Evolutionary conservation across 257 asterid species (phyloP).

Genomic region (Fraxinus excelsior): DNA sequence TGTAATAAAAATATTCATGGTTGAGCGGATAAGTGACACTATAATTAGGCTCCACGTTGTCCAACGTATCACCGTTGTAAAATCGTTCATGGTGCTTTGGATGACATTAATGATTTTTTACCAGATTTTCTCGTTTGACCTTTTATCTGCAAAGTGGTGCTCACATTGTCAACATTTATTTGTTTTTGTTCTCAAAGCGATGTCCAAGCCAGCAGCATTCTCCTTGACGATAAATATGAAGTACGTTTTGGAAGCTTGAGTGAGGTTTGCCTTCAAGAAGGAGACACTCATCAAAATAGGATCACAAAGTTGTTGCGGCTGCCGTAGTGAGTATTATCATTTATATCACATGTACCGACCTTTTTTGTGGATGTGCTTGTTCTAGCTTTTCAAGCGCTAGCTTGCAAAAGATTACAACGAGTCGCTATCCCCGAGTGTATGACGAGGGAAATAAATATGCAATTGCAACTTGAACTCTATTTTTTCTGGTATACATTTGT

Average conservation of each 20-base stretch:
- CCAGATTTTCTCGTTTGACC: background rate
- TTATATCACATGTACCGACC: background rate
- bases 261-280: conserved; percentile 74
- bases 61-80: background rate
- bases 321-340: conserved; percentile 61
- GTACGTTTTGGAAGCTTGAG: conserved; percentile 85
- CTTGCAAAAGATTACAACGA: background rate
- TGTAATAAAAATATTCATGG: background rate
- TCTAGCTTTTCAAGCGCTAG: background rate
- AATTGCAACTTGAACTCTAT: too few species aligned
- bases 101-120: background rate
- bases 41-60: background rate
- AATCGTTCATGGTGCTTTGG: background rate
- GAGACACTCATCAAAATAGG: conserved; percentile 57
- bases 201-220: conserved; percentile 85
- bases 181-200: conserved; percentile 45
- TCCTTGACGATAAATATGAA: conserved; percentile 85
- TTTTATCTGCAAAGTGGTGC: background rate
- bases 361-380: background rate
- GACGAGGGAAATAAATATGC: too few species aligned
- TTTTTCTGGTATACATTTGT: too few species aligned
- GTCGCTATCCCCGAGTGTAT: too few species aligned
- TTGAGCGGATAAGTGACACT: background rate
- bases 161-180: conserved; percentile 16
- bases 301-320: conserved; percentile 63